phyloP scores from a whole-genome alignment of 116 monocot genomes.

The Phalaenopsis hybrid region DNA sequence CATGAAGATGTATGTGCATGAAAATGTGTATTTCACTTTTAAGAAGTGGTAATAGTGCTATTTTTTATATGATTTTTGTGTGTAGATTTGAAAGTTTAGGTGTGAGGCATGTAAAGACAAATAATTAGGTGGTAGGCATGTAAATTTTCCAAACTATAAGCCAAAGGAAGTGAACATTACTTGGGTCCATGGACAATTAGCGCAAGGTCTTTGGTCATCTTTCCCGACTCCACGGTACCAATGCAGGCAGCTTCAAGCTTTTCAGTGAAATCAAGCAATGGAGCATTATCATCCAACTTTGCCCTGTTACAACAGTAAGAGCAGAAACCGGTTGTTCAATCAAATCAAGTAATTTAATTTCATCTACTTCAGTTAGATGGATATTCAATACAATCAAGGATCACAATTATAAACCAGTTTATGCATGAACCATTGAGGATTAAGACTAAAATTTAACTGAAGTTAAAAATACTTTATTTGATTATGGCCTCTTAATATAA shows the following conservation, averaged over 20 bases:
- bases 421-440: no score
- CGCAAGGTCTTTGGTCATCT: conserved; percentile 95
- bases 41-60: no score
- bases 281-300: conserved; percentile 67
- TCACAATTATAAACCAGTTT: no score
- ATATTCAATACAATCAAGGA: background rate
- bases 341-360: background rate
- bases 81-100: no score
- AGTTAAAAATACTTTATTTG: no score
- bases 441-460: no score
- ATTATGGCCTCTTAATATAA: no score
- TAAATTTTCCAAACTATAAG: background rate
- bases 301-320: conserved; percentile 32
- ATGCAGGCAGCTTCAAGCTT: conserved; percentile 71
- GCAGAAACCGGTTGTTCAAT: background rate
- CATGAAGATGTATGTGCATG: no score
- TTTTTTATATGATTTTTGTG: no score
- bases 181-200: conserved; percentile 71
- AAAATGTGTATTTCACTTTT: no score
- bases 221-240: conserved; percentile 75
- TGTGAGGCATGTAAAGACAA: no score
- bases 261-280: conserved; percentile 48
- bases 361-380: background rate
- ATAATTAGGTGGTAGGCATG: no score
- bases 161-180: conserved; percentile 17